A percentile compares a stretch with the other conserved stretches of the same genome.
These are phyloP conservation scores for Bipolaris victoriae DNA, from an alignment of 2,329 filamentous ascomycete genomes.

Conservation along the genomic window DNA sequence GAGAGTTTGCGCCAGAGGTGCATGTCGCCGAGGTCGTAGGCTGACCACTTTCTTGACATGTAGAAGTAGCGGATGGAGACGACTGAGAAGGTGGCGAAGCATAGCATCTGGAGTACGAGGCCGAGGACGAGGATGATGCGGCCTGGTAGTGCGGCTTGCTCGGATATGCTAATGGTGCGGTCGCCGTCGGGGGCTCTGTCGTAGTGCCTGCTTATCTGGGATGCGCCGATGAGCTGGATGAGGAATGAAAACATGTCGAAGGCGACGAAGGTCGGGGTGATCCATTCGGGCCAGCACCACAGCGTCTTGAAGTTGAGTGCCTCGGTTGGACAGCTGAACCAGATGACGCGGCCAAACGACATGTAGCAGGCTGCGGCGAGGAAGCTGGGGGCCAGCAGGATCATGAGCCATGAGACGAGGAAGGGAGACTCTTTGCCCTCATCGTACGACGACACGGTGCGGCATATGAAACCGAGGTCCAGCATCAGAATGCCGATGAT, in stretches of 20 bases:
- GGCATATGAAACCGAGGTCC: conserved; percentile 59
- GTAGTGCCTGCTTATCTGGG: conserved; percentile 49
- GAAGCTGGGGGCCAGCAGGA: conserved; percentile 57
- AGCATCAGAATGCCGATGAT: conserved; percentile 52
- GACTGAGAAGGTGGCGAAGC: conserved; percentile 59
- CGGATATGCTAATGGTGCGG: conserved; percentile 48
- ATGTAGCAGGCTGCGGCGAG: conserved; percentile 60
- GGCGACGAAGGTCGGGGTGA: conserved; percentile 57
- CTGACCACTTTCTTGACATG: conserved; percentile 39
- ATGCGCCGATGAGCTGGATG: conserved; percentile 54
- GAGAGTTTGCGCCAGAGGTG: conserved; percentile 44
- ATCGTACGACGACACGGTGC: conserved; percentile 51
- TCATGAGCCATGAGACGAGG: conserved; percentile 53
- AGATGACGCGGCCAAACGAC: conserved; percentile 55
- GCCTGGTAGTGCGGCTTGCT: conserved; percentile 37
- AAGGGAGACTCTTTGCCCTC: conserved; percentile 44
- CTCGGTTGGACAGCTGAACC: conserved; percentile 47
- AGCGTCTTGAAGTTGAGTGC: conserved; percentile 51
- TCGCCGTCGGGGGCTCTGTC: conserved; percentile 44
- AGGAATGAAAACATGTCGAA: conserved; percentile 58
- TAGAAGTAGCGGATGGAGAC: conserved; percentile 45
- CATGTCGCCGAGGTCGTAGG: conserved; percentile 44
- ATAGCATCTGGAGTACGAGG: conserved; percentile 57
- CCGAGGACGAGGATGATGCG: conserved; percentile 53
- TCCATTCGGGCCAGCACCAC: conserved; percentile 52